phyloP scores from a whole-genome alignment of 257 asterid genomes.

The Solanum acaule region DNA sequence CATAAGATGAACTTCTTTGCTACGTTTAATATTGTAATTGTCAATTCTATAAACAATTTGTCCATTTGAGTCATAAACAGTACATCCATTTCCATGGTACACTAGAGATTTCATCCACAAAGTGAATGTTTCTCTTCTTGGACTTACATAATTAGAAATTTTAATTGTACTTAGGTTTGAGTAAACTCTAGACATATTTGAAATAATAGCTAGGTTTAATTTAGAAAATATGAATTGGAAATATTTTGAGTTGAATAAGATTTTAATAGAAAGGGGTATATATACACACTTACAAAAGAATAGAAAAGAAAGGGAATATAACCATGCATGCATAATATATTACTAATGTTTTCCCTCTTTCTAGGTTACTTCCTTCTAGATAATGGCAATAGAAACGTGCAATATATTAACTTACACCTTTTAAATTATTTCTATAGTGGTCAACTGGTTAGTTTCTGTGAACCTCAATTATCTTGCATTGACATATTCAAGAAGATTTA shows the following conservation, averaged over 20 bases:
- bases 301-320: not conserved
- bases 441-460: too few species aligned
- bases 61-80: constrained; percentile 41
- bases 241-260: not conserved
- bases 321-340: too few species aligned
- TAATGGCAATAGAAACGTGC: not conserved
- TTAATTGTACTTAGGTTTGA: not conserved
- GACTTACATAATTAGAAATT: constrained; percentile 4
- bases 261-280: not conserved
- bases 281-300: not conserved
- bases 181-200: not conserved
- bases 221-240: not conserved
- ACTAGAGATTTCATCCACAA: constrained; percentile 73
- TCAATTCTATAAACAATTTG: constrained; percentile 46
- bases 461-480: not conserved
- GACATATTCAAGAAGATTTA: too few species aligned
- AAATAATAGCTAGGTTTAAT: not conserved
- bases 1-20: constrained; percentile 48
- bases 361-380: not conserved
- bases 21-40: constrained; percentile 34
- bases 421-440: not conserved
- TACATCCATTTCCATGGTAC: constrained; percentile 51
- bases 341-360: not conserved
- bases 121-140: constrained; percentile 37
- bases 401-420: not conserved